Conservation (phyloP, 441 rosid genomes). For the Populus hybrid region DNA sequence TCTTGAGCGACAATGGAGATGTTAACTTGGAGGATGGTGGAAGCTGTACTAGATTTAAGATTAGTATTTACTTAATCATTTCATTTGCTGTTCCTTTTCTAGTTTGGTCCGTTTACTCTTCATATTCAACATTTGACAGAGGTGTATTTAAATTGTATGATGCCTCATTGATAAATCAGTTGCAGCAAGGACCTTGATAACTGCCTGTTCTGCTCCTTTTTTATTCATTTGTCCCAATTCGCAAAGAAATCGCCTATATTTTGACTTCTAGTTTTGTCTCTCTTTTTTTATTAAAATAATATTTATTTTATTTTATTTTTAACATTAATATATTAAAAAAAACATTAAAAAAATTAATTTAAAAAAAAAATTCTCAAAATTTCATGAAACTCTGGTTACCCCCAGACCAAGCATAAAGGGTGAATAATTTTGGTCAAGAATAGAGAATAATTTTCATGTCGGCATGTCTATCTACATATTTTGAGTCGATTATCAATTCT, state of each 20-base stretch:
- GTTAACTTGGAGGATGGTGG: not conserved
- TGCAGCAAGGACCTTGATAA: not conserved
- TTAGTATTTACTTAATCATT: not conserved
- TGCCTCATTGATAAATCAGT: not conserved
- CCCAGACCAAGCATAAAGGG: too few relatives aligned
- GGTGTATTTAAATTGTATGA: not conserved
- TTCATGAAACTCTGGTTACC: too few relatives aligned
- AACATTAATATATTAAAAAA: too few relatives aligned
- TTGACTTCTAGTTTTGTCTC: not conserved
- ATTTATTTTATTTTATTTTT: too few relatives aligned
- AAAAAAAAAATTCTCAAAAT: too few relatives aligned
- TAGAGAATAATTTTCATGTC: too few relatives aligned
- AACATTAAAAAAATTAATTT: too few relatives aligned
- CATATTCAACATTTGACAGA: not conserved
- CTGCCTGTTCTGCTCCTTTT: not conserved
- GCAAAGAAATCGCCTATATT: not conserved
- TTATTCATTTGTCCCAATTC: not conserved
- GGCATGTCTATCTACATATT: too few relatives aligned
- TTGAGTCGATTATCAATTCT: too few relatives aligned
- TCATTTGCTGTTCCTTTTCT: not conserved
- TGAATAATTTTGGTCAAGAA: too few relatives aligned
- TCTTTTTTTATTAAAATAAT: too few relatives aligned
- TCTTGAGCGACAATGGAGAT: not conserved
- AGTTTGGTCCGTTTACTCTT: too few relatives aligned
- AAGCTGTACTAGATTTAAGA: slow-evolving; percentile 9